Percentiles rank a stretch among this genome's conserved stretches.
phyloP scores from a whole-genome alignment of 148 eudicot genomes.

The Spergularia bocconei region DNA sequence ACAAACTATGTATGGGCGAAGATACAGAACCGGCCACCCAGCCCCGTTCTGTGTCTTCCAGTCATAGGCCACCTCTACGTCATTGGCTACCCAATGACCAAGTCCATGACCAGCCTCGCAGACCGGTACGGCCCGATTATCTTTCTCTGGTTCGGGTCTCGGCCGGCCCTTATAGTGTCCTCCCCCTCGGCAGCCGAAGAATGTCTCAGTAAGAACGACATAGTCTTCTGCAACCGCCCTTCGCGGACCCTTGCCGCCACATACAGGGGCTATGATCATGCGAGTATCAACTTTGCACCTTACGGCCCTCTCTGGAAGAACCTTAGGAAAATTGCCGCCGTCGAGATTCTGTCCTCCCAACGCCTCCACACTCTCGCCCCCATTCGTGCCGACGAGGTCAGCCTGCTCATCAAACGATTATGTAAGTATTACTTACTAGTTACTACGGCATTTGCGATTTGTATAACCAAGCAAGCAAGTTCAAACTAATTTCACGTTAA shows the following conservation, averaged over 20 bases:
- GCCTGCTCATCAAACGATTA: not conserved
- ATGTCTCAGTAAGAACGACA: conserved; percentile 18
- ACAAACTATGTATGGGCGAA: conserved; percentile 11
- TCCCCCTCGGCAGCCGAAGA: conserved; percentile 19
- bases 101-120: conserved; percentile 27
- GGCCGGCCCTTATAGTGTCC: conserved; percentile 22
- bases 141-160: conserved; percentile 39
- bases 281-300: conserved; percentile 13
- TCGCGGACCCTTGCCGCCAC: not conserved
- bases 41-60: conserved; percentile 36
- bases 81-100: conserved; percentile 32
- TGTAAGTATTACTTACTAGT: not conserved
- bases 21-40: conserved; percentile 37
- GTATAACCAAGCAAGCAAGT: too few relatives aligned
- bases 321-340: conserved; percentile 12
- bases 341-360: conserved; percentile 8
- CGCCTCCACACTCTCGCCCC: not conserved
- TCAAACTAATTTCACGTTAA: too few relatives aligned
- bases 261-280: conserved; percentile 11
- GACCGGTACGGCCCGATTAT: conserved; percentile 30
- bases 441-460: too few relatives aligned
- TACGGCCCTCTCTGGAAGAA: conserved; percentile 25
- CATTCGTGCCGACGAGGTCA: not conserved
- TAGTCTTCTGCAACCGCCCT: conserved; percentile 18
- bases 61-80: conserved; percentile 41